Percentiles rank a stretch among this genome's conserved stretches.
Conservation (phyloP, 306 rosid genomes). For the Glycyrrhiza uralensis region DNA sequence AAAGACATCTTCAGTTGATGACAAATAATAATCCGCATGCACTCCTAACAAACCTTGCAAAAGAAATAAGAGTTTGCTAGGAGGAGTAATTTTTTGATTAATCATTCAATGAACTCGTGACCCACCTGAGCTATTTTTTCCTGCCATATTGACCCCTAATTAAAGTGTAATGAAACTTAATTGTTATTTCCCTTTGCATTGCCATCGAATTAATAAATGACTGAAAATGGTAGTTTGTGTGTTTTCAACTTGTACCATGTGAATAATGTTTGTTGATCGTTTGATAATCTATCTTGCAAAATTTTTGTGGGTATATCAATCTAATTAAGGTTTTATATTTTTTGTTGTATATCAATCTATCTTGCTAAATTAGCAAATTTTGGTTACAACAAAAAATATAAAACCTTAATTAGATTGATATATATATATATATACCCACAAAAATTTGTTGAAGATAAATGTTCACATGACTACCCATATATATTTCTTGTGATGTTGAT, state of each 20-base stretch:
- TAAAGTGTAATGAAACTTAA: background rate
- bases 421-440: background rate
- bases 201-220: constrained; percentile 18
- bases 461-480: background rate
- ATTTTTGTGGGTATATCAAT: no score
- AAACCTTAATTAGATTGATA: background rate
- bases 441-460: background rate
- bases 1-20: constrained; percentile 20
- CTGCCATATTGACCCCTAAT: background rate
- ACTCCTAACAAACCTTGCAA: constrained; percentile 1
- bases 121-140: constrained; percentile 22
- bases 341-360: background rate
- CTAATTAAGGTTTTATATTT: no score
- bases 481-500: background rate
- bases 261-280: background rate
- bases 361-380: background rate
- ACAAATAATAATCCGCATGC: constrained; percentile 15
- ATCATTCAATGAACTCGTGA: constrained; percentile 22
- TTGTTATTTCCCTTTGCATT: constrained; percentile 1
- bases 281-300: no score
- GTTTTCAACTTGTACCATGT: background rate
- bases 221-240: constrained; percentile 20
- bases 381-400: background rate
- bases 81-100: background rate
- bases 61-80: constrained; percentile 6